Conservation (phyloP, 306 rosid genomes). For the Inga oerstediana region DNA sequence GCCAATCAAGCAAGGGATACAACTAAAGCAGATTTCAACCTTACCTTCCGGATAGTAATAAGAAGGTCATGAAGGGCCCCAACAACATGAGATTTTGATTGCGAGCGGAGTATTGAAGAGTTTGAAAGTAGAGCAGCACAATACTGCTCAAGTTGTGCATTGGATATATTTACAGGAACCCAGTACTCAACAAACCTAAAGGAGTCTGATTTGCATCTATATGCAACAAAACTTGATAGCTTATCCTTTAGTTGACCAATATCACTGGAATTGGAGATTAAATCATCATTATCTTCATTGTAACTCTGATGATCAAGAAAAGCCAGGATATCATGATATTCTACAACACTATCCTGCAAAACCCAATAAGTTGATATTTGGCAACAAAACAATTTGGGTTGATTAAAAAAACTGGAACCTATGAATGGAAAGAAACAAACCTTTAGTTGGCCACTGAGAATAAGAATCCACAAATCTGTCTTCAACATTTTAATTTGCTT, state of each 20-base stretch:
- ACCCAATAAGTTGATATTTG: slow-evolving; percentile 42
- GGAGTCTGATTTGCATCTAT: slow-evolving; percentile 53
- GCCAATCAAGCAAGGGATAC: slow-evolving; percentile 28
- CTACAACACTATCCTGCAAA: slow-evolving; percentile 63
- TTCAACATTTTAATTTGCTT: slow-evolving; percentile 46
- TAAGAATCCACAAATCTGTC: slow-evolving; percentile 56
- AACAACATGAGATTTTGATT: slow-evolving; percentile 50
- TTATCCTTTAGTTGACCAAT: slow-evolving; percentile 60
- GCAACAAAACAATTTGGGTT: slow-evolving; percentile 17
- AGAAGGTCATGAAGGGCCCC: slow-evolving; percentile 66
- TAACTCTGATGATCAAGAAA: slow-evolving; percentile 44
- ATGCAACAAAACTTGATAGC: slow-evolving; percentile 53
- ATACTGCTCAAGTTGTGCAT: slow-evolving; percentile 89
- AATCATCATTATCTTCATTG: slow-evolving; percentile 33
- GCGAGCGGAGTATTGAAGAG: slow-evolving; percentile 58
- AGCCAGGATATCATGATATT: slow-evolving; percentile 50
- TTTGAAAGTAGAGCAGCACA: slow-evolving; percentile 73
- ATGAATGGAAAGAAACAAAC: slow-evolving; percentile 46
- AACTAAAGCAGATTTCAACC: slow-evolving; percentile 34
- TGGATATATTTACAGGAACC: slow-evolving; percentile 81
- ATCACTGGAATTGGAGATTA: slow-evolving; percentile 43
- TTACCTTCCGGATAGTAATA: slow-evolving; percentile 67
- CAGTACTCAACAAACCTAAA: slow-evolving; percentile 80
- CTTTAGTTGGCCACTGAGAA: slow-evolving; percentile 53
- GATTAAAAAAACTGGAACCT: slow-evolving; percentile 20